Base-by-base conservation (phyloP, 2,329 filamentous ascomycete species). In the Plectosphaerella sp. region DNA sequence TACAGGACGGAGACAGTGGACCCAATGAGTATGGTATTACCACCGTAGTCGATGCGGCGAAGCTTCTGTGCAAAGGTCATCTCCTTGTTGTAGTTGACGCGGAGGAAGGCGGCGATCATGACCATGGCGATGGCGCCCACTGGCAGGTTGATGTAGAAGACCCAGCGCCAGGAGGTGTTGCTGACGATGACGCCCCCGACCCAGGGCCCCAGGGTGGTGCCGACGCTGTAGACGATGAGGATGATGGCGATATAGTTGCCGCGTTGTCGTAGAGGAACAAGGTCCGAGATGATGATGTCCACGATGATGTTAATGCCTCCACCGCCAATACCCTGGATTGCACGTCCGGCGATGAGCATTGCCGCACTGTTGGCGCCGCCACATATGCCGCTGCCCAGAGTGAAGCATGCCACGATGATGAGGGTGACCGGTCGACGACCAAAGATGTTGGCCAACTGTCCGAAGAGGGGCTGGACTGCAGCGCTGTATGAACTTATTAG, bases 221-320 rank as follows among this genome's bases (percentile, higher is more conserved):
- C 72, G 3, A 74, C 50, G 14, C 62, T 63, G 49, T 62, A 65
- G 1, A 68, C 57, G 18, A 61, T 47, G 42, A 65, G 48, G 5
- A 71, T 53, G 16, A 69, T 55, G 3, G 55, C 61, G 45, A 71
- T 60, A 48, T 69, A 78, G 8, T 67, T 68, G 4, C 72, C 71
- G 48, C 77, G 62, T 53, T 78, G 65, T 2, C 71, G 62, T 10
- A 82, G 59, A 0, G 77, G 74, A 0, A 80, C 69, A 3, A 80
- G 59, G 54, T 82, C 79, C 47, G 68, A 74, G 16, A 63, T 53
- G 39, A 65, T 51, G 22, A 61, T 56, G 37, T 62, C 57, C 16
- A 47, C 53, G 48, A 65, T 51, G 18, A 59, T 52, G 48, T 49
- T 47, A 35, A 59, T 55, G 8, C 60, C 60, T 11, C 55, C 54